phyloP scores from a whole-genome alignment of 2,329 filamentous ascomycete genomes.

The Aspergillus udagawae region DNA sequence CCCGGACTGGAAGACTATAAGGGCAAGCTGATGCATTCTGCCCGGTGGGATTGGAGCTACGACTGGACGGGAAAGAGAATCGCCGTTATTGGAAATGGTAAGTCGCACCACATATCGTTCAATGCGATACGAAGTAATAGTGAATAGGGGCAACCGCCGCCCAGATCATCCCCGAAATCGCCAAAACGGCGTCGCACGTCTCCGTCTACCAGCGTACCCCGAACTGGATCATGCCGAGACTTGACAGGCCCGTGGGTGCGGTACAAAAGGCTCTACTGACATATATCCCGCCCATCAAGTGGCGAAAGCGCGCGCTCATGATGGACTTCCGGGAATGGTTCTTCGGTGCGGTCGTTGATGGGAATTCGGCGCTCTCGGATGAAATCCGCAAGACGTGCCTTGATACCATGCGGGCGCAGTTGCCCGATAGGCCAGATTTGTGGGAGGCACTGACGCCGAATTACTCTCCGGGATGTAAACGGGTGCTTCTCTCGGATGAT shows the following conservation, averaged over 20 bases:
- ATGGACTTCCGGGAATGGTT: constrained; percentile 56
- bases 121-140: background rate
- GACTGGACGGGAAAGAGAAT: constrained; percentile 52
- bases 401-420: constrained; percentile 42
- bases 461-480: constrained; percentile 54
- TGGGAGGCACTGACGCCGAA: constrained; percentile 52
- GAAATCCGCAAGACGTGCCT: constrained; percentile 36
- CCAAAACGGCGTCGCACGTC: constrained; percentile 47
- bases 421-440: constrained; percentile 48
- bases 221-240: constrained; percentile 56
- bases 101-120: background rate
- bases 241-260: constrained; percentile 45
- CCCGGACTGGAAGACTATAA: constrained; percentile 46
- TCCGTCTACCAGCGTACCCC: constrained; percentile 57
- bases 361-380: constrained; percentile 38
- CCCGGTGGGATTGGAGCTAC: constrained; percentile 59
- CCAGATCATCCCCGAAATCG: constrained; percentile 57
- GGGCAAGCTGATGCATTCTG: constrained; percentile 54
- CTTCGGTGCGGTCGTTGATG: constrained; percentile 41
- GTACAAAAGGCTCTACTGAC: constrained; percentile 42
- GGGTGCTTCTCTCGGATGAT: constrained; percentile 53
- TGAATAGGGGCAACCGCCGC: constrained; percentile 51
- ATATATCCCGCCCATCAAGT: constrained; percentile 50
- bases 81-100: constrained; percentile 58
- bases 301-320: constrained; percentile 47